Evolutionary conservation across 768 basidiomycete genomes (phyloP), one percentile per base, ranked within the genome.

Genomic region (Tephrocybe sp.): DNA sequence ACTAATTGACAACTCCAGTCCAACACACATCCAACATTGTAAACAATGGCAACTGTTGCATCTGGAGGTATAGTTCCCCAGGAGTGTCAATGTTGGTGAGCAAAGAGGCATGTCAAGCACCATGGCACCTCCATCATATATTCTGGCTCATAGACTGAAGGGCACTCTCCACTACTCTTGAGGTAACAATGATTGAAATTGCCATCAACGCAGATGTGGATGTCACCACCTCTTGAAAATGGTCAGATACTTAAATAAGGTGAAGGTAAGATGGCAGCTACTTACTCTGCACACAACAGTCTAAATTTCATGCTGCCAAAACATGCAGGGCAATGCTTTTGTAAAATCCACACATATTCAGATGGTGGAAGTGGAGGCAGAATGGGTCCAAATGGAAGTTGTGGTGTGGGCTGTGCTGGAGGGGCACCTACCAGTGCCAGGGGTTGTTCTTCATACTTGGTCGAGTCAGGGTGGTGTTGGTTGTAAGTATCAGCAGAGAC

Each of bases 151-250:
- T 73, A 67, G 21, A 70, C 71, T 4, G 42, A 20, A 0, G 69
- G 66, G 23, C 67, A 61, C 38, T 74, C 62, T 3, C 70, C 71
- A 0, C 63, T 66, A 3, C 51, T 43, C 0, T 43, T 17, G 2
- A 60, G 43, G 46, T 78, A 74, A 0, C 63, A 55, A 48, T 76
- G 71, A 41, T 71, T 67, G 51, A 75, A 75, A 33, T 72, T 73
- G 0, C 71, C 70, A 59, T 76, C 72, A 0, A 61, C 59, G 0
- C 63, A 63, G 1, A 76, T 54, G 33, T 73, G 71, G 8, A 75
- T 58, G 48, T 76, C 71, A 1, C 62, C 67, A 0, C 74, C 71
- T 1, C 70, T 67, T 34, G 24, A 26, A 20, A 17, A 17, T 5
- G 51, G 33, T 56, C 37, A 44, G 34, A 36, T 18, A 10, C 33